These are phyloP conservation scores for Talaromyces trachyspermus DNA, from an alignment of 495 filamentous ascomycete species.

Conservation along the genomic window DNA sequence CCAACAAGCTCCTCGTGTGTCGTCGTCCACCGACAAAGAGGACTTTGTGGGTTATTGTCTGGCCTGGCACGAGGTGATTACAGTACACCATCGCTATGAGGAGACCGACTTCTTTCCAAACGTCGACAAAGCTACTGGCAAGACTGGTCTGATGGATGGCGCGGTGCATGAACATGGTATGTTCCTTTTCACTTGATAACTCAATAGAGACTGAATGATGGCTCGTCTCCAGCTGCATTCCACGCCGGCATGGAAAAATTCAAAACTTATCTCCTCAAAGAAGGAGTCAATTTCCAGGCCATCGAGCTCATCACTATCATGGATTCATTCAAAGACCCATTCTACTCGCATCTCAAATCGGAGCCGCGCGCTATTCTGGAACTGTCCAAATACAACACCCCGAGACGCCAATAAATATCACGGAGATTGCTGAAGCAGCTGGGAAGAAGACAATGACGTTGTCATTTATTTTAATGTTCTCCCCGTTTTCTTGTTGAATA, in stretches of 20 bases:
- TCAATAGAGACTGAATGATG: too few relatives aligned
- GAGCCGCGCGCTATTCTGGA: slow-evolving; percentile 45
- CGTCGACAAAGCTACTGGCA: slow-evolving; percentile 38
- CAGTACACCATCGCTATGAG: slow-evolving; percentile 48
- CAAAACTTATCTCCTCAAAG: slow-evolving; percentile 35
- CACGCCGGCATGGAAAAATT: slow-evolving; percentile 39
- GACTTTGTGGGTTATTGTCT: slow-evolving; percentile 46
- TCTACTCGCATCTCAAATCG: slow-evolving; percentile 45
- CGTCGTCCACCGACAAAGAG: slow-evolving; percentile 14
- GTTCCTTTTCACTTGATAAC: slow-evolving; percentile 3
- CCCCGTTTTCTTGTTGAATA: slow-evolving; percentile 50
- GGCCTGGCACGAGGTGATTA: slow-evolving; percentile 46
- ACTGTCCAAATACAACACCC: slow-evolving; percentile 29
- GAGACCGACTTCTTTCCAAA: slow-evolving; percentile 44
- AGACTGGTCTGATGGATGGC: slow-evolving; percentile 32
- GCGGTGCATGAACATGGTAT: slow-evolving; percentile 44
- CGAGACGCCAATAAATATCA: slow-evolving; percentile 18
- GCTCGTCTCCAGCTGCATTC: slow-evolving; percentile 33
- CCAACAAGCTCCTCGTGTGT: slow-evolving; percentile 18
- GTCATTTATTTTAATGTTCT: slow-evolving; percentile 21
- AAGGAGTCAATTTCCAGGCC: slow-evolving; percentile 31
- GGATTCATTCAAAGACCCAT: slow-evolving; percentile 36
- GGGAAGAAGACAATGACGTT: slow-evolving; percentile 17
- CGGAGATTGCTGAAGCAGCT: background rate
- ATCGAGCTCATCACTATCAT: slow-evolving; percentile 40